phyloP scores from a whole-genome alignment of 352 stramenopile species.

The Plasmopara halstedii region DNA sequence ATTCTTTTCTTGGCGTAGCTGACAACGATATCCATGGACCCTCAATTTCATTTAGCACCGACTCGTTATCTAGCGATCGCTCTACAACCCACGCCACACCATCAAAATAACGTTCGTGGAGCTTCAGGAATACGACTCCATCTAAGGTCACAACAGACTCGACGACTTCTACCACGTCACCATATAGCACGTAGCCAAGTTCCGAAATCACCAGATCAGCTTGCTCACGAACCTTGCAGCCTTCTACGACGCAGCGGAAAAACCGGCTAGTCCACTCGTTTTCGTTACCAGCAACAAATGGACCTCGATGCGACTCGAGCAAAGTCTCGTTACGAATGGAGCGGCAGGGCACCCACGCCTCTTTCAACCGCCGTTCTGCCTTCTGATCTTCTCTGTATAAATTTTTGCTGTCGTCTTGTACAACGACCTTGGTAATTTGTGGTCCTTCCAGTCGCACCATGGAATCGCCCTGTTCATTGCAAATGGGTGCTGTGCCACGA shows the following conservation, averaged over 20 bases:
- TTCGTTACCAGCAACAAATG: constrained; percentile 16
- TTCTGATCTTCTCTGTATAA: constrained; percentile 7
- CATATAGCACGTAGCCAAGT: constrained; percentile 69
- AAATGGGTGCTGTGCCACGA: constrained; percentile 40
- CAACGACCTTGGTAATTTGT: constrained; percentile 25
- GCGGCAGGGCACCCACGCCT: constrained; percentile 57
- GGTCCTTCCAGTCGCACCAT: constrained; percentile 61
- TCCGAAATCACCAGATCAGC: constrained; percentile 51
- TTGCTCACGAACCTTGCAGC: constrained; percentile 50
- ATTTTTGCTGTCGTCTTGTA: constrained; percentile 11
- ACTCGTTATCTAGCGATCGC: constrained; percentile 70
- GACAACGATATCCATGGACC: constrained; percentile 26
- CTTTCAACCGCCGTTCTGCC: constrained; percentile 19
- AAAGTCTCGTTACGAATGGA: constrained; percentile 72
- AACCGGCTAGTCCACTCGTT: constrained; percentile 16
- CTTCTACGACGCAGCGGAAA: constrained; percentile 68
- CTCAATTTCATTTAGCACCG: constrained; percentile 55
- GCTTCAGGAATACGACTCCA: constrained; percentile 52
- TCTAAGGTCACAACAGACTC: constrained; percentile 32
- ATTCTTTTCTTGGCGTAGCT: constrained; percentile 2
- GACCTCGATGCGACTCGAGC: constrained; percentile 45
- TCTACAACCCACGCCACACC: constrained; percentile 61
- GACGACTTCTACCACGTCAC: constrained; percentile 67
- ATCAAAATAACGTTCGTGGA: constrained; percentile 68
- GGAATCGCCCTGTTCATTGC: constrained; percentile 64